Evolutionary conservation across 768 basidiomycete species (phyloP).

Genomic region (Suillus cothurnatus): DNA sequence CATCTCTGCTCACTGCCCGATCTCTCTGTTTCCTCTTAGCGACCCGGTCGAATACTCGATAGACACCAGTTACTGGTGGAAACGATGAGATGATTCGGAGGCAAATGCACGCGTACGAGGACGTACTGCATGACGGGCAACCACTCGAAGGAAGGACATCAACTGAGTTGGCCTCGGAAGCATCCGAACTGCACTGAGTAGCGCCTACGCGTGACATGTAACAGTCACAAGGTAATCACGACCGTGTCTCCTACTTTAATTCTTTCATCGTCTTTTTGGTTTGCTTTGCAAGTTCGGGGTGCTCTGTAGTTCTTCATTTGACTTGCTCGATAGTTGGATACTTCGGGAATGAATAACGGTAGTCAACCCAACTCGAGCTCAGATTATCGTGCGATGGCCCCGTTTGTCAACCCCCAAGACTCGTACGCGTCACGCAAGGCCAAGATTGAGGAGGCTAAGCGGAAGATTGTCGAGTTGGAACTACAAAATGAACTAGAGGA

Average conservation of each 20-base stretch:
- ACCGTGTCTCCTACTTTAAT: background rate
- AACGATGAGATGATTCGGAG: constrained; percentile 46
- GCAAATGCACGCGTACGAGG: constrained; percentile 45
- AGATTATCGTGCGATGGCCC: background rate
- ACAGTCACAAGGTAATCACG: constrained; percentile 4
- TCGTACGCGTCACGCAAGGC: background rate
- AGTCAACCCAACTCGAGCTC: background rate
- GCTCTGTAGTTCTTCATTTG: background rate
- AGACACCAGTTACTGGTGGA: constrained; percentile 49
- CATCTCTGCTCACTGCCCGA: constrained; percentile 59
- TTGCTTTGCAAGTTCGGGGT: background rate
- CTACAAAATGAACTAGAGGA: constrained; percentile 30
- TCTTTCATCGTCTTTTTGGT: background rate
- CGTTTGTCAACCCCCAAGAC: constrained; percentile 2
- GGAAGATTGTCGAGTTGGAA: background rate
- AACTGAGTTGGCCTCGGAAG: constrained; percentile 17
- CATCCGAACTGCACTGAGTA: constrained; percentile 4
- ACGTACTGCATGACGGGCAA: constrained; percentile 4
- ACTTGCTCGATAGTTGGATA: background rate
- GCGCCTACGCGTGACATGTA: constrained; percentile 4
- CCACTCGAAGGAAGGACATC: constrained; percentile 15
- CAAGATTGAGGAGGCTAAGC: constrained; percentile 1
- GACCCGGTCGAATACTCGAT: constrained; percentile 84
- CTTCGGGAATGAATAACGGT: background rate
- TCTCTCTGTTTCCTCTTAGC: constrained; percentile 81